Evolutionary conservation across 2,329 filamentous ascomycete genomes (phyloP).

Genomic region (Nothophoma quercina): DNA sequence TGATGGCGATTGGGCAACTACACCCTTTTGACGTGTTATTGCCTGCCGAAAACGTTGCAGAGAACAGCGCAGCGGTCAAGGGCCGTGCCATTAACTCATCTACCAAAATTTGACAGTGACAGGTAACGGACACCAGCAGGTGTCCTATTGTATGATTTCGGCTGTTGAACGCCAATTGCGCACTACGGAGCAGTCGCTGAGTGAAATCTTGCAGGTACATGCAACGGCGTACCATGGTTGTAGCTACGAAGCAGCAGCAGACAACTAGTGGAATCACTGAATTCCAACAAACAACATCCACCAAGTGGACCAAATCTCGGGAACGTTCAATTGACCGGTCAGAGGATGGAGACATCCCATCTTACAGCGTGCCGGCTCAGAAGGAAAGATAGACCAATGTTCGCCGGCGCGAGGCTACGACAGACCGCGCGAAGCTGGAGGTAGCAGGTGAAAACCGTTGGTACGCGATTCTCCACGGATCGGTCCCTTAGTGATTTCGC

Average conservation of each 20-base stretch:
- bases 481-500: conserved; percentile 5
- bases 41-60: conserved; percentile 8
- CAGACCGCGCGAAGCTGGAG: conserved; percentile 9
- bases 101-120: conserved; percentile 16
- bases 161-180: background rate
- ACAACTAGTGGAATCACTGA: background rate
- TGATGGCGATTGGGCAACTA: conserved; percentile 9
- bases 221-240: background rate
- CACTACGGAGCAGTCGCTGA: conserved; percentile 1
- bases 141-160: conserved; percentile 2
- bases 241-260: background rate
- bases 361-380: conserved; percentile 2
- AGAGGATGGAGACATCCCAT: background rate
- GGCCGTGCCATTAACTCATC: conserved; percentile 14
- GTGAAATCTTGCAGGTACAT: background rate
- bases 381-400: background rate
- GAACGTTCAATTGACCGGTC: conserved; percentile 3
- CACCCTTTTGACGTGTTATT: conserved; percentile 7
- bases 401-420: conserved; percentile 12
- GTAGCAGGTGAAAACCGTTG: conserved; percentile 7
- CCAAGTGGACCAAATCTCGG: background rate
- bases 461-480: conserved; percentile 10
- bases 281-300: background rate
- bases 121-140: conserved; percentile 15
- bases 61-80: conserved; percentile 4